Percentiles rank a stretch among this genome's conserved stretches.
phyloP scores from a whole-genome alignment of 495 filamentous ascomycete genomes.

The Lophiotrema nucula region DNA sequence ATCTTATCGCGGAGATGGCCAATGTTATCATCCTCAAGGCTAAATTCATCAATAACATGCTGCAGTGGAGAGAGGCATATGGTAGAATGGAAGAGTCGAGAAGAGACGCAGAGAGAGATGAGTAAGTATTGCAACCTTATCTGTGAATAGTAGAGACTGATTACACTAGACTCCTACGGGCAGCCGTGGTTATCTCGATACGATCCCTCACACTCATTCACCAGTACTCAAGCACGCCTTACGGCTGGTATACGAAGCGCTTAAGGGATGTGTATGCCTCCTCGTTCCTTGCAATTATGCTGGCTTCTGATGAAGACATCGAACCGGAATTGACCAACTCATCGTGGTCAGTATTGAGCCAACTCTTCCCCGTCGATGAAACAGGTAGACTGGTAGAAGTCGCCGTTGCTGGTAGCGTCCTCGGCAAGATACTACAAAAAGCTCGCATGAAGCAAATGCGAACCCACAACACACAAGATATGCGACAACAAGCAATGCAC shows the following conservation, averaged over 20 bases:
- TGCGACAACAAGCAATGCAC: constrained; percentile 14
- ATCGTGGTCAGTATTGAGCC: constrained; percentile 16
- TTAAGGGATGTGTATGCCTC: constrained; percentile 17
- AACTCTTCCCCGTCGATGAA: constrained; percentile 16
- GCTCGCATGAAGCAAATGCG: not conserved
- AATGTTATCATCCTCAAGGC: constrained; percentile 11
- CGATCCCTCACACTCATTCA: constrained; percentile 4
- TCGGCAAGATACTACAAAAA: constrained; percentile 3
- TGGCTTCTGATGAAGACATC: constrained; percentile 3
- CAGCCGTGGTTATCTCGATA: constrained; percentile 9
- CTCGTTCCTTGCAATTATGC: constrained; percentile 9
- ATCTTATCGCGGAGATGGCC: constrained; percentile 8
- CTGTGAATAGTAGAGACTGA: too few species aligned
- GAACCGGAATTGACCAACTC: not conserved
- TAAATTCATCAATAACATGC: constrained; percentile 10
- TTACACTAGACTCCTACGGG: constrained; percentile 9
- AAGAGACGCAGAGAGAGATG: not conserved
- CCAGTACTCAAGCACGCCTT: constrained; percentile 15
- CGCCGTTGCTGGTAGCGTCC: not conserved
- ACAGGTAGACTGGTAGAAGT: not conserved
- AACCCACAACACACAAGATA: not conserved
- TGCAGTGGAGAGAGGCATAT: constrained; percentile 2
- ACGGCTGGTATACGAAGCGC: constrained; percentile 24
- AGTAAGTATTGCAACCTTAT: constrained; percentile 1
- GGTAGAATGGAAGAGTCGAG: not conserved